phyloP scores from a whole-genome alignment of 371 early-diverging fungal genomes.

The Mortierella sp. region DNA sequence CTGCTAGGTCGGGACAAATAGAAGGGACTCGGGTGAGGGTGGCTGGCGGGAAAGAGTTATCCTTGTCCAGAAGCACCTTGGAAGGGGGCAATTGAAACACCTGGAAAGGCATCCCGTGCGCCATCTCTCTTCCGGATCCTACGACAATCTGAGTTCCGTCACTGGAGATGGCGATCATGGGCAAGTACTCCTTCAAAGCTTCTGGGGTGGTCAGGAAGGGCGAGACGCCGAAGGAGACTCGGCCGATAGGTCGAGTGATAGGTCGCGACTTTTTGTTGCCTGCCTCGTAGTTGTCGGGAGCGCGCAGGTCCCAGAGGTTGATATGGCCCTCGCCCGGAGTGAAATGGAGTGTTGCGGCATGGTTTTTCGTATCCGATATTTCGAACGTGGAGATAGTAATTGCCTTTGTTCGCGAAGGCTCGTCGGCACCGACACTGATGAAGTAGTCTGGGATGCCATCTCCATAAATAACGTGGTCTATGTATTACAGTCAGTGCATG shows the following conservation, averaged over 20 bases:
- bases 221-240: background rate
- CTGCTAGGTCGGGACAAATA: background rate
- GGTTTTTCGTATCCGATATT: conserved; percentile 13
- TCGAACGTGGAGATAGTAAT: background rate
- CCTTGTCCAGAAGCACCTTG: background rate
- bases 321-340: background rate
- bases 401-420: background rate
- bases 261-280: background rate
- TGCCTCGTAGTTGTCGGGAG: background rate
- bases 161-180: background rate
- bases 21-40: background rate
- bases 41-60: background rate
- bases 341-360: conserved; percentile 7
- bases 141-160: conserved; percentile 9
- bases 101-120: conserved; percentile 2
- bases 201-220: background rate
- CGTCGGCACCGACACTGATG: conserved; percentile 6
- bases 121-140: background rate
- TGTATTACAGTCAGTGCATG: background rate
- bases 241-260: conserved; percentile 11
- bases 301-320: conserved; percentile 19
- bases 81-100: background rate
- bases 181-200: background rate
- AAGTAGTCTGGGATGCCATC: conserved; percentile 11
- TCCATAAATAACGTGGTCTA: conserved; percentile 11